Base-by-base conservation (phyloP, 192 early-diverging fungal genomes). In the Coemansia sp. region DNA sequence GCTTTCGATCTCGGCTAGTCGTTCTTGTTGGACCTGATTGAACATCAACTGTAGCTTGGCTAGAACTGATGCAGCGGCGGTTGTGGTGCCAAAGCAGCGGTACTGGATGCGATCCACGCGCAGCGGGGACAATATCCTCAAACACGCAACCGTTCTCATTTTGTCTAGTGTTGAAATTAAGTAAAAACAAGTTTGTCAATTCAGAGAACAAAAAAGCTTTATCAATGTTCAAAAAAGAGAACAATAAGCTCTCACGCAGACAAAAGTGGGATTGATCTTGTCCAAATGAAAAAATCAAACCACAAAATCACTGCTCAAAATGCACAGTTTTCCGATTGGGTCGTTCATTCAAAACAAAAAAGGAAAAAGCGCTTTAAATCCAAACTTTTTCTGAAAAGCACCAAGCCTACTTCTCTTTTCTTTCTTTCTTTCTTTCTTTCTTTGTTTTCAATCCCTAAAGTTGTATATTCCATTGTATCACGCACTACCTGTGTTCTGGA, bases 31-130 rank as follows among this genome's bases (percentile, higher is more conserved):
- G 40, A 59, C 64, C 33, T 70, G 60, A n/a, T 45, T 59, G 38
- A 74, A 67, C 28, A 55, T 61, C 28, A 62, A 63, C 9, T 53
- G 64, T 27, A 74, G 54, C 40, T 59, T 61, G 38, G 53, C 28
- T 44, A 74, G 55, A 8, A 64, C 41, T 0, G 53, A 44, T 23
- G 15, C 34, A n/a, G 30, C 8, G n/a, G 59, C n/a, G 0, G 65
- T 42, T 15, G 52, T 68, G 53, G 29, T 31, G 52, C 28, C 30
- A 33, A 54, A 48, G 22, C 20, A 20, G 45, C 45, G 45, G 22
- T 23, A 20, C 22, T 25, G 45, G 10, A 6, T 48, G 9, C 45
- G 45, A 23, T 48, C 20, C 20, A 7, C 54, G 19, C 52, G 52
- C 15, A 54, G 28, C 50, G 6, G 25, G 25, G 14, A 25, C 13